Conservation (phyloP, 257 asterid genomes). For the Asclepias syriaca region DNA sequence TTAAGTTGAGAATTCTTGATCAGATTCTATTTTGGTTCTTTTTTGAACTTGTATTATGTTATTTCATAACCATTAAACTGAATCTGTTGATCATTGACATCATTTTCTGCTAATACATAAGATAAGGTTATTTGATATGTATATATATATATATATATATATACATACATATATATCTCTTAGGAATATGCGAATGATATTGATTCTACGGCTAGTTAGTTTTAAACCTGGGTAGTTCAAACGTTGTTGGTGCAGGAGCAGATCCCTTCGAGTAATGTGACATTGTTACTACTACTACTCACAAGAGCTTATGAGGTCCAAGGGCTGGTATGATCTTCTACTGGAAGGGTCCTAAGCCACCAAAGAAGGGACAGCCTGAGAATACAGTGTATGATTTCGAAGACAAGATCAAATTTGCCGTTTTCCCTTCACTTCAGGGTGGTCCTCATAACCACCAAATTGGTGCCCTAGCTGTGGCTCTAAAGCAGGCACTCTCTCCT, state of each 20-base stretch:
- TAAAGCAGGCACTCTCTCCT: slow-evolving; percentile 72
- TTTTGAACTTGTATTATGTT: too few species aligned
- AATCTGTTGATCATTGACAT: not conserved
- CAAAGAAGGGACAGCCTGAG: slow-evolving; percentile 62
- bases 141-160: not conserved
- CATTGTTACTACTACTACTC: slow-evolving; percentile 83
- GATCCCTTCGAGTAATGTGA: slow-evolving; percentile 50
- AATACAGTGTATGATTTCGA: slow-evolving; percentile 83
- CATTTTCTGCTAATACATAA: too few species aligned
- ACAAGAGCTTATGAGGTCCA: slow-evolving; percentile 71
- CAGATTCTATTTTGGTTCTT: not conserved
- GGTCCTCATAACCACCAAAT: slow-evolving; percentile 81
- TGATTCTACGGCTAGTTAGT: not conserved
- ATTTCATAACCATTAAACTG: not conserved
- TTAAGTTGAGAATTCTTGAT: not conserved
- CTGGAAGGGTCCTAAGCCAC: slow-evolving; percentile 46
- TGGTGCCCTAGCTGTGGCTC: slow-evolving; percentile 64
- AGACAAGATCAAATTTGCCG: slow-evolving; percentile 90
- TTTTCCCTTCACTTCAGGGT: slow-evolving; percentile 93
- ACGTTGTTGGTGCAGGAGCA: slow-evolving; percentile 41
- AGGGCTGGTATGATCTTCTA: slow-evolving; percentile 55
- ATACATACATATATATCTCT: too few species aligned
- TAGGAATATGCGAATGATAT: not conserved
- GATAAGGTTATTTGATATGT: not conserved
- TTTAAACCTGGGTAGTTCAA: not conserved